Conservation (phyloP, 208 protist species). For the Crithidia acanthocephali region DNA sequence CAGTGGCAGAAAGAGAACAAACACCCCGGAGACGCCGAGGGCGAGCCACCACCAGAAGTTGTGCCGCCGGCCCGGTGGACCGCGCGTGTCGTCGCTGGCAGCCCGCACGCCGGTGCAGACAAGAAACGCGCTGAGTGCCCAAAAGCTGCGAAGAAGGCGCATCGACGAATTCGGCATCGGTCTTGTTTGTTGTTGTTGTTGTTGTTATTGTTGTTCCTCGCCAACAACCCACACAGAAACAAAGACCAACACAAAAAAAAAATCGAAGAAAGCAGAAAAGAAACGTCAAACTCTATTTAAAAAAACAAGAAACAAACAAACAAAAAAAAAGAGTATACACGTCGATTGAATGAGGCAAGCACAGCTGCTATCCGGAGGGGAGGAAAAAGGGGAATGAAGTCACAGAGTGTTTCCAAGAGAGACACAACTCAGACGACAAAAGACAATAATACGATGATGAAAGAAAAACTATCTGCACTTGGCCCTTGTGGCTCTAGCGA, state of each 20-base stretch:
- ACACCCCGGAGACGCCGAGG: slow-evolving; percentile 14
- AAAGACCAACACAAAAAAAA: slow-evolving; percentile 19
- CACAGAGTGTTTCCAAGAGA: too few relatives aligned
- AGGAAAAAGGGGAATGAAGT: too few relatives aligned
- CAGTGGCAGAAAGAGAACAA: slow-evolving; percentile 18
- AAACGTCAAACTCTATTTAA: slow-evolving; percentile 1
- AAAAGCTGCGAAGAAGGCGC: too few relatives aligned
- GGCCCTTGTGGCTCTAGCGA: too few relatives aligned
- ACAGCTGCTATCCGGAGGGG: too few relatives aligned
- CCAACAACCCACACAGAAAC: too few relatives aligned
- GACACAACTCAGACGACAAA: too few relatives aligned
- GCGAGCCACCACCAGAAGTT: slow-evolving; percentile 33
- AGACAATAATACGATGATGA: too few relatives aligned
- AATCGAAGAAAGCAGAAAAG: not conserved
- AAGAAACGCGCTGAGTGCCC: not conserved
- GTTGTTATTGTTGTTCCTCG: too few relatives aligned
- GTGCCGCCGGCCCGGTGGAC: slow-evolving; percentile 1
- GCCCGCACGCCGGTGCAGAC: not conserved
- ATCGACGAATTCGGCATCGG: too few relatives aligned
- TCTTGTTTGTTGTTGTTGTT: too few relatives aligned
- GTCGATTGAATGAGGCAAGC: not conserved
- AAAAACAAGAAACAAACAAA: slow-evolving; percentile 20
- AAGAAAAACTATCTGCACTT: too few relatives aligned
- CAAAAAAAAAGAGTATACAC: slow-evolving; percentile 12
- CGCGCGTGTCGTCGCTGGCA: not conserved